Percentiles rank a stretch among this genome's conserved stretches.
These are phyloP conservation scores for Phytophthora sansomeana DNA, from an alignment of 352 stramenopile genomes.

Conservation along the genomic window DNA sequence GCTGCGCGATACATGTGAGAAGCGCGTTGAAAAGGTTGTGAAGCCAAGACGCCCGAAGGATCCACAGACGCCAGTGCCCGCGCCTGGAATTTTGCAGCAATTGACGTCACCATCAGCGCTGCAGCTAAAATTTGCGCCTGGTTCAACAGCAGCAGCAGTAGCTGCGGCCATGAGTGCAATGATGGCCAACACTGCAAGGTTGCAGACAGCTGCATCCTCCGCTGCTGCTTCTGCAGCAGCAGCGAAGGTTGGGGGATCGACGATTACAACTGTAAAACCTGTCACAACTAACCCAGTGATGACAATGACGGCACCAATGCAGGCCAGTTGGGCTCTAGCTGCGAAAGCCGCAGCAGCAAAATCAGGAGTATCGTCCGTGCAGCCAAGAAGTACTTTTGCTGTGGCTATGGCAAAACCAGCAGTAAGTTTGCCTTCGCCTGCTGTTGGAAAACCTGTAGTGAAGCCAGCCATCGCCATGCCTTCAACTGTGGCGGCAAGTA, in stretches of 20 bases:
- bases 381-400: not conserved
- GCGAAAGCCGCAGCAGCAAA: not conserved
- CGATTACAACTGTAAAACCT: not conserved
- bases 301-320: not conserved
- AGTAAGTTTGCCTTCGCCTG: not conserved
- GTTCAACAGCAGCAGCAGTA: constrained; percentile 32
- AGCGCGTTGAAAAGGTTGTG: constrained; percentile 60
- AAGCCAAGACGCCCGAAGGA: constrained; percentile 52
- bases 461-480: not conserved
- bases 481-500: not conserved
- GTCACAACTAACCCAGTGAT: not conserved
- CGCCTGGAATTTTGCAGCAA: constrained; percentile 10
- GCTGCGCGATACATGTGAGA: constrained; percentile 70
- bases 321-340: constrained; percentile 5
- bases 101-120: constrained; percentile 28
- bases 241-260: not conserved
- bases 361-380: not conserved
- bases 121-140: constrained; percentile 35
- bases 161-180: constrained; percentile 39
- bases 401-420: not conserved
- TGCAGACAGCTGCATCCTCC: constrained; percentile 23
- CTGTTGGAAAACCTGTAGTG: not conserved
- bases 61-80: constrained; percentile 14
- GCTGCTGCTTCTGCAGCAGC: constrained; percentile 4
- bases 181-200: constrained; percentile 35